Conservation (phyloP, 495 filamentous ascomycete species). For the Lophium mytilinum region DNA sequence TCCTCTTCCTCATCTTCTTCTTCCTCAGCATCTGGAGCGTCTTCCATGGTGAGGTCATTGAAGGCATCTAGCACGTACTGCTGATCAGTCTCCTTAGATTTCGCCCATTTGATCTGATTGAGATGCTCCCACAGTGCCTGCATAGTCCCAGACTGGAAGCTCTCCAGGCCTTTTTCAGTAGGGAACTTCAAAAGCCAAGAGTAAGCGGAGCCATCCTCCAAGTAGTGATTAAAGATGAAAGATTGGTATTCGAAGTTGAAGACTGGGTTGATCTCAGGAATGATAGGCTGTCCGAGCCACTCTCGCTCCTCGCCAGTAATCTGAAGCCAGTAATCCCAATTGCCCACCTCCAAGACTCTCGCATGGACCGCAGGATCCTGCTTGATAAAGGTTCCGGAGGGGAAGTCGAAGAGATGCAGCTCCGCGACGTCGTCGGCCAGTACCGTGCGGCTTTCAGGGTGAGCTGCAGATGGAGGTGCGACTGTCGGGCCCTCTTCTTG, state of each 20-base stretch:
- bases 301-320: slow-evolving; percentile 68
- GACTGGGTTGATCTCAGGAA: slow-evolving; percentile 90
- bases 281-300: slow-evolving; percentile 81
- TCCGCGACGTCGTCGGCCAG: slow-evolving; percentile 72
- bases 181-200: slow-evolving; percentile 95
- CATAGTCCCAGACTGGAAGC: slow-evolving; percentile 90
- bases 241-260: slow-evolving; percentile 98
- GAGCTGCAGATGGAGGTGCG: slow-evolving; percentile 51
- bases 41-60: slow-evolving; percentile 89
- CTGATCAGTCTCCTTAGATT: slow-evolving; percentile 80
- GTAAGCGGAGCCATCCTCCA: slow-evolving; percentile 78
- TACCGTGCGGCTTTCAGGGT: slow-evolving; percentile 63
- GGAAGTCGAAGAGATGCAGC: slow-evolving; percentile 88
- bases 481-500: slow-evolving; percentile 34
- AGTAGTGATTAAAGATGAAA: slow-evolving; percentile 97
- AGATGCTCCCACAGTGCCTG: slow-evolving; percentile 94
- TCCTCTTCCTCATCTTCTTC: slow-evolving; percentile 56
- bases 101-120: slow-evolving; percentile 90
- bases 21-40: slow-evolving; percentile 57
- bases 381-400: slow-evolving; percentile 70
- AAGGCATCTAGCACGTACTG: slow-evolving; percentile 96
- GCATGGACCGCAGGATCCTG: slow-evolving; percentile 70
- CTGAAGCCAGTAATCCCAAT: slow-evolving; percentile 95
- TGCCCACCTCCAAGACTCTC: slow-evolving; percentile 75
- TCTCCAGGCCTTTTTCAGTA: slow-evolving; percentile 67